Evolutionary conservation across 1,139 yeast genomes (phyloP).

Genomic region (Barnettozyma hawaiiensis): DNA sequence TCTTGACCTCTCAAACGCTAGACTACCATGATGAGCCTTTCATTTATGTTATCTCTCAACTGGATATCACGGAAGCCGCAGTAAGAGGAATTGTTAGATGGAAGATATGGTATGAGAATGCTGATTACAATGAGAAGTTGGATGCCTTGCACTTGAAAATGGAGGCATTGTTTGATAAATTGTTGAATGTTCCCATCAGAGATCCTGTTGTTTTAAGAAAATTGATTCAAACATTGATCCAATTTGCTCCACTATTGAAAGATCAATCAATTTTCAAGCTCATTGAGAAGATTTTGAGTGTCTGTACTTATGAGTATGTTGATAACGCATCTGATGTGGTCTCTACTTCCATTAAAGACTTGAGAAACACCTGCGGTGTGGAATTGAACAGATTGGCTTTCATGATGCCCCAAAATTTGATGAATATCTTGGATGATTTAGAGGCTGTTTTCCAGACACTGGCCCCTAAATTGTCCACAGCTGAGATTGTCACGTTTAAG

Average conservation of each 20-base stretch:
- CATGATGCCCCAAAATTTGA: slow-evolving; percentile 87
- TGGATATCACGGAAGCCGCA: slow-evolving; percentile 83
- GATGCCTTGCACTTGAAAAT: slow-evolving; percentile 56
- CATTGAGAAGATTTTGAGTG: slow-evolving; percentile 78
- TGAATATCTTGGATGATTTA: slow-evolving; percentile 71
- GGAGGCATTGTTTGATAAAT: slow-evolving; percentile 70
- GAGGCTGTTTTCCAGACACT: slow-evolving; percentile 76
- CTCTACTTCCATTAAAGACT: slow-evolving; percentile 75
- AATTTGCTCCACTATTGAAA: slow-evolving; percentile 87
- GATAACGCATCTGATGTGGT: slow-evolving; percentile 57
- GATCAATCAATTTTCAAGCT: slow-evolving; percentile 79
- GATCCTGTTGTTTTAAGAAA: slow-evolving; percentile 81
- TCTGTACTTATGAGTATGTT: slow-evolving; percentile 84
- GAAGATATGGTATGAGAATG: slow-evolving; percentile 78
- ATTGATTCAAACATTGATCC: slow-evolving; percentile 90
- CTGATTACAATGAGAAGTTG: slow-evolving; percentile 55
- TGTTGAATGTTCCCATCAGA: slow-evolving; percentile 67
- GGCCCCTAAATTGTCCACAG: slow-evolving; percentile 72
- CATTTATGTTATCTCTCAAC: slow-evolving; percentile 73
- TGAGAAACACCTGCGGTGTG: slow-evolving; percentile 90
- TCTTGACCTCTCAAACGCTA: slow-evolving; percentile 51
- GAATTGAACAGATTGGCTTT: slow-evolving; percentile 91
- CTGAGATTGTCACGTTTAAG: slow-evolving; percentile 90
- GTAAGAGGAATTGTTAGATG: slow-evolving; percentile 93
- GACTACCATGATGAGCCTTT: slow-evolving; percentile 60